Evolutionary conservation across 306 rosid species (phyloP).

Genomic region (Lathyrus sativus): DNA sequence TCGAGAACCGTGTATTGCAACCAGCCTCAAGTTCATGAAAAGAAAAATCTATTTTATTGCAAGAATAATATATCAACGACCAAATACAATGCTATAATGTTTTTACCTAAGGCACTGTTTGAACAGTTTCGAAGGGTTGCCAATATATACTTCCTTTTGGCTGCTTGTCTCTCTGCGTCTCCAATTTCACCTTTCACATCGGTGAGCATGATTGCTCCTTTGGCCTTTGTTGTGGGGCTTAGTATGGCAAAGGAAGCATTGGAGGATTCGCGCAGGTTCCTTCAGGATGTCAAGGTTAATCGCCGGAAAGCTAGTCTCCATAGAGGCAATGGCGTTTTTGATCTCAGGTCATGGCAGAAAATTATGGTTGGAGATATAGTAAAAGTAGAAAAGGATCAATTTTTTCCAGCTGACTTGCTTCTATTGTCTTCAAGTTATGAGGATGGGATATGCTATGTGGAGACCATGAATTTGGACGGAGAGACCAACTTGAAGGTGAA

Average conservation of each 20-base stretch:
- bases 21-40: slow-evolving; percentile 67
- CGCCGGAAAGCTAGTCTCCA: slow-evolving; percentile 68
- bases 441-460: slow-evolving; percentile 98
- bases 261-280: slow-evolving; percentile 86
- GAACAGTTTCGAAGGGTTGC: slow-evolving; percentile 98
- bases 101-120: slow-evolving; percentile 93
- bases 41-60: slow-evolving; percentile 59
- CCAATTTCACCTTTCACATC: slow-evolving; percentile 80
- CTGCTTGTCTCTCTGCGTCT: slow-evolving; percentile 76
- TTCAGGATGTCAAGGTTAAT: slow-evolving; percentile 91
- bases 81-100: slow-evolving; percentile 68
- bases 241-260: slow-evolving; percentile 97
- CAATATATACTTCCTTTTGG: slow-evolving; percentile 89
- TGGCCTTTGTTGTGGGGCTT: slow-evolving; percentile 96
- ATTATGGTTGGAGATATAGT: slow-evolving; percentile 82
- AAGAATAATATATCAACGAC: slow-evolving; percentile 83
- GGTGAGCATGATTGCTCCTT: slow-evolving; percentile 86
- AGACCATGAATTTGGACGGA: slow-evolving; percentile 98
- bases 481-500: slow-evolving; percentile 96
- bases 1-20: slow-evolving; percentile 79
- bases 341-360: slow-evolving; percentile 69
- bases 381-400: slow-evolving; percentile 90
- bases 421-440: slow-evolving; percentile 84
- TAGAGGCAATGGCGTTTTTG: slow-evolving; percentile 68
- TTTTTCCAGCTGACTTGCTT: slow-evolving; percentile 96